These are phyloP conservation scores for Akebia trifoliata DNA, from an alignment of 164 flowering plant genomes.

Conservation along the genomic window DNA sequence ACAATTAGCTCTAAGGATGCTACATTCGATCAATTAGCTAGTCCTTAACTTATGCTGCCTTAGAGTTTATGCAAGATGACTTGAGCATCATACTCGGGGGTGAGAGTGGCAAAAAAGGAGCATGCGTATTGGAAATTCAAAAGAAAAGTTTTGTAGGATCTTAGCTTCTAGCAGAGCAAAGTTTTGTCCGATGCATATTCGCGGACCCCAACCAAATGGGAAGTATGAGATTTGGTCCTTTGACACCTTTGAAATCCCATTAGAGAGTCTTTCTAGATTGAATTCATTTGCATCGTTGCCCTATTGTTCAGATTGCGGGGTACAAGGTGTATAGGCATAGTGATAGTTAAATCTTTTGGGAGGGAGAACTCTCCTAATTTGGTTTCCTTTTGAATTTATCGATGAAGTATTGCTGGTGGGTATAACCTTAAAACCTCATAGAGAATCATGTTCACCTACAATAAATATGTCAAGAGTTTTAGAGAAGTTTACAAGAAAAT, in stretches of 20 bases:
- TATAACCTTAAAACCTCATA: constrained; percentile 25
- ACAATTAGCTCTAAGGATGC: too few species aligned
- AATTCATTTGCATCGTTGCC: constrained; percentile 24
- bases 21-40: background rate
- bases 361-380: constrained; percentile 1
- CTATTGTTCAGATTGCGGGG: constrained; percentile 20
- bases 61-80: too few species aligned
- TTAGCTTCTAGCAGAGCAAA: constrained; percentile 24
- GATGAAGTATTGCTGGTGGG: constrained; percentile 8
- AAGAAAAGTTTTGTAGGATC: constrained; percentile 14
- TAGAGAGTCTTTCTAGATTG: constrained; percentile 26
- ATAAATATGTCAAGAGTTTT: too few species aligned
- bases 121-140: constrained; percentile 19
- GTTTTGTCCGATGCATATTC: constrained; percentile 24
- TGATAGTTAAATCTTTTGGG: background rate
- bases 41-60: background rate
- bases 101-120: constrained; percentile 12
- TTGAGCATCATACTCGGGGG: background rate
- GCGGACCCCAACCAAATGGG: constrained; percentile 22
- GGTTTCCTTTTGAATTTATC: constrained; percentile 4
- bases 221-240: constrained; percentile 14
- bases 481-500: too few species aligned
- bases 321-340: background rate
- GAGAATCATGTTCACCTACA: constrained; percentile 22
- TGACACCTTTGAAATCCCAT: constrained; percentile 20